phyloP scores from a whole-genome alignment of 768 basidiomycete genomes.

The Boletellus ananas region DNA sequence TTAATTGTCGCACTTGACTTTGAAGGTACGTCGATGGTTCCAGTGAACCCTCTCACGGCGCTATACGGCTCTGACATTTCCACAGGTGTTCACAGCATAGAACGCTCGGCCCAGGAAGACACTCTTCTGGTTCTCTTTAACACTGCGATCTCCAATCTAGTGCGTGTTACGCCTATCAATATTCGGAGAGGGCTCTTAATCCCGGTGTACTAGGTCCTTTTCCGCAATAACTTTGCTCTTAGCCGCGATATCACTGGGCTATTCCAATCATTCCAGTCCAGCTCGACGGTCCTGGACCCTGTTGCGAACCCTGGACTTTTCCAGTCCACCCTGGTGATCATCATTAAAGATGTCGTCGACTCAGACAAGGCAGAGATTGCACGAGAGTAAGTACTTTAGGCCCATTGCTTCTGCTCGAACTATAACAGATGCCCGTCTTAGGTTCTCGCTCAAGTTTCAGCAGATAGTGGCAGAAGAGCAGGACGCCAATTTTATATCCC shows the following conservation, averaged over 20 bases:
- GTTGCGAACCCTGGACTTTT: slow-evolving; percentile 55
- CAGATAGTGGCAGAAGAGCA: slow-evolving; percentile 59
- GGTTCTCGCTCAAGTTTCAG: slow-evolving; percentile 55
- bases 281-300: slow-evolving; percentile 54
- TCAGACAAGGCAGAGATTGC: slow-evolving; percentile 56
- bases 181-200: neutral
- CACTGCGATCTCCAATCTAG: slow-evolving; percentile 60
- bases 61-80: neutral
- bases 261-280: slow-evolving; percentile 60
- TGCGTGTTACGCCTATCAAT: slow-evolving; percentile 23
- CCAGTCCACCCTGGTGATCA: slow-evolving; percentile 55
- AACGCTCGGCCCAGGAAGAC: slow-evolving; percentile 61
- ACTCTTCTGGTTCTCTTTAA: slow-evolving; percentile 63
- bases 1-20: slow-evolving; percentile 63
- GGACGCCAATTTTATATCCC: slow-evolving; percentile 57
- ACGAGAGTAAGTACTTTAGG: slow-evolving; percentile 43
- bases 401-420: neutral
- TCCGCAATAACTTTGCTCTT: slow-evolving; percentile 63
- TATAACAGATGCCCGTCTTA: slow-evolving; percentile 14
- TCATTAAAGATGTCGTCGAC: slow-evolving; percentile 68
- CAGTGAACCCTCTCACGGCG: too few species aligned
- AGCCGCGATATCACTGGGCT: slow-evolving; percentile 59
- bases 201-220: slow-evolving; percentile 43
- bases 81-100: slow-evolving; percentile 61
- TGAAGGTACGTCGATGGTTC: slow-evolving; percentile 40